Base-by-base conservation (phyloP, 139 green algal species). In the Coelastrella sp. region DNA sequence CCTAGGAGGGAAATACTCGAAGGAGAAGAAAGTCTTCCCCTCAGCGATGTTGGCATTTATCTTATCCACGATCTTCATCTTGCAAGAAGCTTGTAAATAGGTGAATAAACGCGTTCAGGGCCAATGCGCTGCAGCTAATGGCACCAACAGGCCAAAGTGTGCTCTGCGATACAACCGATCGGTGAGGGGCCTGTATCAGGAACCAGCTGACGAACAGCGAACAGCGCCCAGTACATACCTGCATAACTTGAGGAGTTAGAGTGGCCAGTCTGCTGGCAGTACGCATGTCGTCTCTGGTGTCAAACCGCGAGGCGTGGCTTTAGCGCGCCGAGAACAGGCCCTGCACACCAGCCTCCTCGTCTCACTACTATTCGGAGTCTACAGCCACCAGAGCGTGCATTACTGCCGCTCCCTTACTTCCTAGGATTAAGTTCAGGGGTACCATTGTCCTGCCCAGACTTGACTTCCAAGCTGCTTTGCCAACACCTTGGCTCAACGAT, bases 1-100 rank as follows among this genome's bases (percentile, higher is more conserved):
- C 22, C 96, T 93, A 0, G 98, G 98, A 14, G 98, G 98, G 77
- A 99, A 99, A 90, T 96, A 99, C 92, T 99, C 98, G 59, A 99
- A 99, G n/a, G 93, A 97, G 89, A 98, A 99, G 91, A 98, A 98
- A 4, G 88, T 95, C 92, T 96, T 89, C 1, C 95, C 97, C 68
- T 94, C 92, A 77, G 89, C 92, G 4, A 97, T 93, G 22, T 93
- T 93, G 58, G 91, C 91, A 57, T 98, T 96, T 7, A 99, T 96
- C 87, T 98, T 99, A 74, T 99, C 96, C 10, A 97, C 92, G 19
- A 99, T 96, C 93, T 99, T 99, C 95, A 97, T 96, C 17, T 60
- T 91, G 88, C 13, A 47, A 47, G 32, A 47, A 47, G 32, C 64
- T 14, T 20, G 64, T 14, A 71, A 71, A 71, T 7, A 14, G 13